Percentiles rank a stretch among this genome's conserved stretches.
Evolutionary conservation across 2,329 filamentous ascomycete species (phyloP).

Genomic region (Phialophora macrospora): DNA sequence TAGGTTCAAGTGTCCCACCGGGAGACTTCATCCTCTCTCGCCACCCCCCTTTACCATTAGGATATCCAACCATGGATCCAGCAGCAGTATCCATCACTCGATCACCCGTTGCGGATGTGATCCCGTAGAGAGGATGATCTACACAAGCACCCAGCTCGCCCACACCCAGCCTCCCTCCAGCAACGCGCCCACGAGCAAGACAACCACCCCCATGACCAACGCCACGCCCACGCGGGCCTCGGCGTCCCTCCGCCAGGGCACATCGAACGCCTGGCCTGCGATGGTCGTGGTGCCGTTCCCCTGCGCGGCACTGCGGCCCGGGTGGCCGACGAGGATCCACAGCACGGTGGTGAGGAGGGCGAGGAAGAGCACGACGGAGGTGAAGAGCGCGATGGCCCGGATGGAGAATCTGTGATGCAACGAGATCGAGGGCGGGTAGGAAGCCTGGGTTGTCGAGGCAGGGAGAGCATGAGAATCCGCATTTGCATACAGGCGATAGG

Average conservation of each 20-base stretch:
- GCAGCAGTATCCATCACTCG: neutral
- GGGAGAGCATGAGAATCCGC: neutral
- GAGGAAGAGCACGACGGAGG: conserved; percentile 25
- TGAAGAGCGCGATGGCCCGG: conserved; percentile 21
- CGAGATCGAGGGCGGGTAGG: conserved; percentile 12
- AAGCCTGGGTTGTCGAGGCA: too few relatives aligned
- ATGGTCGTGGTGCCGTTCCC: conserved; percentile 24
- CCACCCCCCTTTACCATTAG: too few relatives aligned
- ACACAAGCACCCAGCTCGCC: conserved; percentile 37
- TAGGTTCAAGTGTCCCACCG: too few relatives aligned
- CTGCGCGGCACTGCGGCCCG: conserved; percentile 30
- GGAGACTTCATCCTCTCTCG: too few relatives aligned
- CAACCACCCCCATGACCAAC: conserved; percentile 36
- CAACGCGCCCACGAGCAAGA: conserved; percentile 29
- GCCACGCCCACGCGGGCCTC: conserved; percentile 34
- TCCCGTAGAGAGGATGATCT: conserved; percentile 1
- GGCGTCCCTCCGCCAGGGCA: conserved; percentile 36
- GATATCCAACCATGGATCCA: too few relatives aligned
- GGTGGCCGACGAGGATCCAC: conserved; percentile 40
- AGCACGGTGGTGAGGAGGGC: conserved; percentile 30
- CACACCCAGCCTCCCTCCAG: conserved; percentile 34
- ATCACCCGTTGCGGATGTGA: too few relatives aligned
- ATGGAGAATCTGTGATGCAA: conserved; percentile 36
- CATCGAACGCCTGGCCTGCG: conserved; percentile 12
- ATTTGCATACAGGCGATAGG: neutral